Conservation (phyloP, 1,139 yeast species). For the Hyphopichia burtonii region DNA sequence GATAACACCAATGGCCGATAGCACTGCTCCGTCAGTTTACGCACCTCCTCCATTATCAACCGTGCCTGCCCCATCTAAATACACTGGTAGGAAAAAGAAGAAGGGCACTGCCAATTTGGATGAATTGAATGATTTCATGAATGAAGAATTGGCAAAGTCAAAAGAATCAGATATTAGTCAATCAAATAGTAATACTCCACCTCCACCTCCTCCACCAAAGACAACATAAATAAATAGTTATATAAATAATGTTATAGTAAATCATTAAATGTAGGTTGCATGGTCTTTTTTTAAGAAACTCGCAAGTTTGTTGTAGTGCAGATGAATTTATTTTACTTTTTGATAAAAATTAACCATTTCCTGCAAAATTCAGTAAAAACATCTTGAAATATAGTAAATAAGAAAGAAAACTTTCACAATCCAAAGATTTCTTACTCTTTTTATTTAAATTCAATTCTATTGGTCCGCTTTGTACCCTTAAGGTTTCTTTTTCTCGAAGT, state of each 20-base stretch:
- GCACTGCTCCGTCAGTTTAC: background rate
- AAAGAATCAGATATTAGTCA: conserved; percentile 30
- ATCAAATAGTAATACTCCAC: conserved; percentile 13
- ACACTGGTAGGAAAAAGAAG: conserved; percentile 29
- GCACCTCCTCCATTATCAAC: conserved; percentile 9
- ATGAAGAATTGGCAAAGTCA: conserved; percentile 46
- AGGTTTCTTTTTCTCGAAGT: too few relatives aligned
- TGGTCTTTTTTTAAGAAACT: too few relatives aligned
- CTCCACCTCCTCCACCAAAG: conserved; percentile 34
- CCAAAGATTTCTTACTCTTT: too few relatives aligned
- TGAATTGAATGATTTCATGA: conserved; percentile 42
- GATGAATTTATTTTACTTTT: too few relatives aligned
- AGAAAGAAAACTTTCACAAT: too few relatives aligned
- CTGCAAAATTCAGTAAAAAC: too few relatives aligned
- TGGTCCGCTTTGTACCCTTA: too few relatives aligned
- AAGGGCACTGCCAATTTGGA: conserved; percentile 23
- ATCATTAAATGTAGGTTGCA: too few relatives aligned
- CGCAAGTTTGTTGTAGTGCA: too few relatives aligned
- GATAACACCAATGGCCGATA: conserved; percentile 7
- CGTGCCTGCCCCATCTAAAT: conserved; percentile 21
- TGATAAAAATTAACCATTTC: too few relatives aligned
- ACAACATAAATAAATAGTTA: background rate
- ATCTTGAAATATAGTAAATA: too few relatives aligned
- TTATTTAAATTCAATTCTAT: too few relatives aligned
- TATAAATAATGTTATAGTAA: background rate